A percentile compares a stretch with the other conserved stretches of the same genome.
Conservation (phyloP, 208 protist genomes). For the Wallacemonas sp. region DNA sequence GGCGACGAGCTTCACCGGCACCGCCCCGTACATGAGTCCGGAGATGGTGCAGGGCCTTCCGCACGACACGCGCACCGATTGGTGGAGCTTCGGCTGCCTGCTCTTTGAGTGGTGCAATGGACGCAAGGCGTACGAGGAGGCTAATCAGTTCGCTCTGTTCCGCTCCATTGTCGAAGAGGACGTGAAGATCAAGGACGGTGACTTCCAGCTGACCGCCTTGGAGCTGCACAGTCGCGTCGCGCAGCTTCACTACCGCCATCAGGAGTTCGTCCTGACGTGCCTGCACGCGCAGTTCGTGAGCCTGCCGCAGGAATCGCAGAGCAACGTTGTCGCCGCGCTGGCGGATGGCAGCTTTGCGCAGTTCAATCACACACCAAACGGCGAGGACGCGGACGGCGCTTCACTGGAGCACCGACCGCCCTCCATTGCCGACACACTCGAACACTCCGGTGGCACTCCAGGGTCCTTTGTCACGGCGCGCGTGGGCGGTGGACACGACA, state of each 20-base stretch:
- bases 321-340: slow-evolving; percentile 11
- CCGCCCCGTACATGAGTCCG: slow-evolving; percentile 95
- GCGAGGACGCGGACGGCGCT: not conserved
- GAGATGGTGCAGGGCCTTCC: slow-evolving; percentile 87
- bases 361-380: not conserved
- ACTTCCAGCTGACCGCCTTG: slow-evolving; percentile 73
- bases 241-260: slow-evolving; percentile 65
- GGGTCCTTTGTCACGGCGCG: not conserved
- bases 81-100: slow-evolving; percentile 96
- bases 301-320: slow-evolving; percentile 12
- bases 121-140: slow-evolving; percentile 69
- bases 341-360: slow-evolving; percentile 10
- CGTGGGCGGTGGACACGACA: not conserved
- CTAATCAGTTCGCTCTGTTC: slow-evolving; percentile 68
- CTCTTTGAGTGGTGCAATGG: slow-evolving; percentile 96
- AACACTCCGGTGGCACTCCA: not conserved
- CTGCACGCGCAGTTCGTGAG: slow-evolving; percentile 3
- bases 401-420: not conserved
- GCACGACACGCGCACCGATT: slow-evolving; percentile 93
- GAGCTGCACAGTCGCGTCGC: slow-evolving; percentile 70
- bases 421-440: not conserved
- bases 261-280: slow-evolving; percentile 31
- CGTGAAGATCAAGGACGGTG: slow-evolving; percentile 44
- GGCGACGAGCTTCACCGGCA: slow-evolving; percentile 92
- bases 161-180: slow-evolving; percentile 79